These are phyloP conservation scores for Miamiensis avidus DNA, from an alignment of 169 alveolate genomes.

Conservation along the genomic window DNA sequence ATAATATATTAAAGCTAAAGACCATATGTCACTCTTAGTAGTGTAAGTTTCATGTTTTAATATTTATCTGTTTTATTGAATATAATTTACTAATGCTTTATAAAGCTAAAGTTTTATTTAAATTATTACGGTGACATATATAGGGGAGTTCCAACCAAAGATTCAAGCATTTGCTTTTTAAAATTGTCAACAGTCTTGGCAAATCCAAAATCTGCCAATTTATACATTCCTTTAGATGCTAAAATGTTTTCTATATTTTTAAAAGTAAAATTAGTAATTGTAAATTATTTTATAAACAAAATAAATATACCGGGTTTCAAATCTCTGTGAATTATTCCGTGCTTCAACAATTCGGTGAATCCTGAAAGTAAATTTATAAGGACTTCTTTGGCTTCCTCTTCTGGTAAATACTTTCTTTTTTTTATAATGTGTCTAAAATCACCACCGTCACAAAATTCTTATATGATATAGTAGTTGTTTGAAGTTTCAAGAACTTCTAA, in stretches of 20 bases:
- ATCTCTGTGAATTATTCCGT: conserved; percentile 49
- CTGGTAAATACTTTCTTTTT: conserved; percentile 11
- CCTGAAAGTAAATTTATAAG: conserved; percentile 32
- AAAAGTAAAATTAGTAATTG: too few species aligned
- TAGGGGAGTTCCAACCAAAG: conserved; percentile 51
- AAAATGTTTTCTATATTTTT: conserved; percentile 30
- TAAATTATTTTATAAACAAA: too few species aligned
- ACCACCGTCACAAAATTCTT: conserved; percentile 45
- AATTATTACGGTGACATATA: conserved; percentile 51
- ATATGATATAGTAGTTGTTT: conserved; percentile 38
- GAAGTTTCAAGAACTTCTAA: conserved; percentile 47
- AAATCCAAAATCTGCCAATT: conserved; percentile 54
- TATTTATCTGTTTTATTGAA: too few species aligned
- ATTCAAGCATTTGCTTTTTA: conserved; percentile 26
- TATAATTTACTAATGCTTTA: too few species aligned
- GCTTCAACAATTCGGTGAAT: conserved; percentile 34
- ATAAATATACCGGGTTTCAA: conserved; percentile 37
- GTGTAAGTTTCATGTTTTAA: conserved; percentile 40
- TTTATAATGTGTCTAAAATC: conserved; percentile 35
- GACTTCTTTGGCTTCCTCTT: conserved; percentile 21
- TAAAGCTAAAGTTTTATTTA: too few species aligned
- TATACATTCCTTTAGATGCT: conserved; percentile 7
- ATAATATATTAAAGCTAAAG: conserved; percentile 42
- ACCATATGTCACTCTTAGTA: conserved; percentile 47
- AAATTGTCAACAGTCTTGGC: conserved; percentile 45